Base-by-base conservation (phyloP, 495 filamentous ascomycete species). In the Amniculicola lignicola region DNA sequence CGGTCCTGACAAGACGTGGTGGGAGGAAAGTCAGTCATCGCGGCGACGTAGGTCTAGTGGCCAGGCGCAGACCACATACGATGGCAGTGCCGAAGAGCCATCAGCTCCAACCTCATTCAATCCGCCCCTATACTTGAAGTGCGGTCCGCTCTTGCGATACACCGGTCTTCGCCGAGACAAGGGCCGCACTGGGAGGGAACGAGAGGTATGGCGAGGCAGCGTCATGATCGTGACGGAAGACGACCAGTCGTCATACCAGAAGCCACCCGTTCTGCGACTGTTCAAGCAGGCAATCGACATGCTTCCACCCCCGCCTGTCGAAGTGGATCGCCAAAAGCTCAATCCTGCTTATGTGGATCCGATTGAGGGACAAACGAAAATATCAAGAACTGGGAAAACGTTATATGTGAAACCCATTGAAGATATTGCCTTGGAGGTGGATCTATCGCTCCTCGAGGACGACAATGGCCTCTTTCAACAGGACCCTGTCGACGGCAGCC, bases 161-260 rank as follows among this genome's bases (percentile, higher is more conserved):
- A 87, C 84, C 40, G 93, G 94, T n/a, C 77, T 96, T 29, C 76
- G 83, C 38, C 68, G 72, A 41, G 82, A 87, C 29, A 55, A 35
- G 11, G 22, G 63, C 70, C 57, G 41, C 24, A 42, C 22, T 72
- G 31, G 78, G 81, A 49, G 62, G 15, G 46, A 57, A 22, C 79
- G 83, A 53, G 89, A 95, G 54, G 85, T 89, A 21, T 98, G 93
- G 93, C 81, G 90, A 70, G 93, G 93, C 22, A 90, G 82, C 54
- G 76, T 97, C 23, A 87, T 98, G 88, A 93, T 97, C 52, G 89
- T 97, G 27, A 96, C 93, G 0, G 77, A 79, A 29, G 92, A 97
- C 64, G 77, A 80, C 7, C 75, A 84, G 21, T 96, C 90, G 3
- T 84, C 83, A 1, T 95, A 95, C 67, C 81, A 88, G n/a, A 79